Evolutionary conservation across 164 flowering plant species (phyloP), one percentile per base, ranked within the genome.

Genomic region (Magnolia kwangsiensis): DNA sequence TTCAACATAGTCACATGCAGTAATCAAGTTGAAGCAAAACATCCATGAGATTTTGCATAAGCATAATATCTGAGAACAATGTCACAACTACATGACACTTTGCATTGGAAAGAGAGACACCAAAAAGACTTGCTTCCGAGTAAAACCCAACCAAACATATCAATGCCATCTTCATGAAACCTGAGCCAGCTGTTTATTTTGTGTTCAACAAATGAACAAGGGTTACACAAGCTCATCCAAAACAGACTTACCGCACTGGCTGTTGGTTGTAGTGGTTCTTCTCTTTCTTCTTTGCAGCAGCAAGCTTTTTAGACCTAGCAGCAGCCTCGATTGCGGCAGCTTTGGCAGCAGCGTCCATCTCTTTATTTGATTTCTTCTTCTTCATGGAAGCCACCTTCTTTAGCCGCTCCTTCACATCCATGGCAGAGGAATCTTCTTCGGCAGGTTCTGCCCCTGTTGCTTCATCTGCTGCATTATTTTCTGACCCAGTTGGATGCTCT

Each of bases 281-380:
- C 83, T 92, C 95, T 79, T 92, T 96, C 83, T 96, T 96, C 92
- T 96, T 96, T 63, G 98, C 97, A 23, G 99, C 99, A 55, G 97
- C 98, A 67, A 95, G 91, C 80, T 74, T 91, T 63, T 96, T 93
- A 77, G 81, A 86, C 84, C 97, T 90, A n/a, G 92, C 89, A 50
- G 95, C 91, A 51, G 94, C 95, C 81, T 91, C 98, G 31, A 78
- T 70, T 2, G 98, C 96, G 65, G 95, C 98, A 69, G 96, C 95
- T 86, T 75, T 87, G 16, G 97, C 92, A 69, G 97, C 94, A 78
- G 88, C 84, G 81, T 90, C 97, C 89, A 90, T 84, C 84, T 96
- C 99, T 77, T 92, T 96, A 61, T 80, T 85, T 0, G 98, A 91
- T 79, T 95, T 95, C 77, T 78, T 78, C 88, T 95, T 95, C 89